A percentile compares a stretch with the other conserved stretches of the same genome.
These are phyloP conservation scores for Dendrocalamus latiflorus DNA, from an alignment of 202 grass and related monocot genomes.

Conservation along the genomic window DNA sequence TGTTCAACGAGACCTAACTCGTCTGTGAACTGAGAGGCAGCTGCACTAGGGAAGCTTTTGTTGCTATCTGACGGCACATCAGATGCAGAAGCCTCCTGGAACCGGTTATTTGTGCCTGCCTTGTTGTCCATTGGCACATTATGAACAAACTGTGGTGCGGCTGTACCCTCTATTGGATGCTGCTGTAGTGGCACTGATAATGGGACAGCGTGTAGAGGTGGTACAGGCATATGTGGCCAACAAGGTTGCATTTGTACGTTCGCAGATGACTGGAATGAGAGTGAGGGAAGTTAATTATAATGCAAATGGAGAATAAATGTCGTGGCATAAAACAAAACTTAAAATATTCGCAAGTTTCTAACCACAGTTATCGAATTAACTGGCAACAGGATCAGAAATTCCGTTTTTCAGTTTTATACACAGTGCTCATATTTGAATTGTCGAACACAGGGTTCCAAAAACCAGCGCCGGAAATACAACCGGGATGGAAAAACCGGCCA, in stretches of 20 bases:
- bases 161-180: conserved; percentile 60
- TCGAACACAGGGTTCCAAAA: not conserved
- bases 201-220: conserved; percentile 62
- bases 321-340: not conserved
- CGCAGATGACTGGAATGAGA: conserved; percentile 58
- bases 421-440: not conserved
- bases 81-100: conserved; percentile 45
- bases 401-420: not conserved
- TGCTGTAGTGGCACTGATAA: conserved; percentile 73
- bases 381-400: not conserved
- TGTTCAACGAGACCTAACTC: conserved; percentile 50
- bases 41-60: conserved; percentile 42
- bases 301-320: conserved; percentile 4
- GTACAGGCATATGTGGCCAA: conserved; percentile 87
- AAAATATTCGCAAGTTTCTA: not conserved
- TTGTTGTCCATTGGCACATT: conserved; percentile 42
- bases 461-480: no score
- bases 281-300: conserved; percentile 10
- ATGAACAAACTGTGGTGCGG: conserved; percentile 46
- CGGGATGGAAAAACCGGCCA: no score
- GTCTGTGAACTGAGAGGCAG: conserved; percentile 44
- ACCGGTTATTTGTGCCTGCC: conserved; percentile 45
- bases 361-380: not conserved
- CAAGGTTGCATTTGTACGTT: conserved; percentile 84
- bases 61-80: conserved; percentile 36